Percentiles rank a stretch among this genome's conserved stretches.
Evolutionary conservation across 2,329 filamentous ascomycete species (phyloP).

Genomic region (Grosmannia penicillata): DNA sequence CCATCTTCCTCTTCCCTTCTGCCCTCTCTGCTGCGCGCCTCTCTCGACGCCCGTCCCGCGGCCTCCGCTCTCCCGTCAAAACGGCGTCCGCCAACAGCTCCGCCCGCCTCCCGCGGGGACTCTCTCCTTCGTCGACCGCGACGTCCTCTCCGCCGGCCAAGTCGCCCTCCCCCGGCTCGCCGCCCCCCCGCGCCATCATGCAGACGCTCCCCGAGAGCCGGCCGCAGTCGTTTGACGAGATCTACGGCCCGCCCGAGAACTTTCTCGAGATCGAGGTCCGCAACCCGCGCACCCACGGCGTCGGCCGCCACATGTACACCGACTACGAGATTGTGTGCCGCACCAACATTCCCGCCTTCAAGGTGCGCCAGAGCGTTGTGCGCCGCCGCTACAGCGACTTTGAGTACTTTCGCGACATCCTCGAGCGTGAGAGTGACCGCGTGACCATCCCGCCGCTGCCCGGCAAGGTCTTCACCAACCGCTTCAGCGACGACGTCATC

Average conservation of each 20-base stretch:
- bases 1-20: too few species aligned
- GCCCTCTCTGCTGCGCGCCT: neutral
- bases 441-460: constrained; percentile 93
- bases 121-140: constrained; percentile 11
- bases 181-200: constrained; percentile 21
- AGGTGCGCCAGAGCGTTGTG: constrained; percentile 76
- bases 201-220: constrained; percentile 59
- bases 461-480: constrained; percentile 94
- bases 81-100: constrained; percentile 3
- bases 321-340: constrained; percentile 96
- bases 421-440: constrained; percentile 85
- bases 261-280: constrained; percentile 97
- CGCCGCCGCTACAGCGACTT: constrained; percentile 95
- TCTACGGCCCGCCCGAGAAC: constrained; percentile 96
- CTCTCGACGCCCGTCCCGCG: too few species aligned
- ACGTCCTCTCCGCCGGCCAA: constrained; percentile 11
- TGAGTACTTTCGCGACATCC: constrained; percentile 95
- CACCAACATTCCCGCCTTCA: constrained; percentile 98
- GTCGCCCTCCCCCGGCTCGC: constrained; percentile 18
- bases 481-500: constrained; percentile 96
- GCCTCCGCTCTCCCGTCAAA: too few species aligned
- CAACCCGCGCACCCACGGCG: constrained; percentile 87
- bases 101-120: constrained; percentile 3
- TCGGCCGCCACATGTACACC: constrained; percentile 92
- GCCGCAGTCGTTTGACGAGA: constrained; percentile 95